Evolutionary conservation across 371 early-diverging fungal species (phyloP), one percentile per base, ranked within the genome.

Genomic region (Mucor circinelloides): DNA sequence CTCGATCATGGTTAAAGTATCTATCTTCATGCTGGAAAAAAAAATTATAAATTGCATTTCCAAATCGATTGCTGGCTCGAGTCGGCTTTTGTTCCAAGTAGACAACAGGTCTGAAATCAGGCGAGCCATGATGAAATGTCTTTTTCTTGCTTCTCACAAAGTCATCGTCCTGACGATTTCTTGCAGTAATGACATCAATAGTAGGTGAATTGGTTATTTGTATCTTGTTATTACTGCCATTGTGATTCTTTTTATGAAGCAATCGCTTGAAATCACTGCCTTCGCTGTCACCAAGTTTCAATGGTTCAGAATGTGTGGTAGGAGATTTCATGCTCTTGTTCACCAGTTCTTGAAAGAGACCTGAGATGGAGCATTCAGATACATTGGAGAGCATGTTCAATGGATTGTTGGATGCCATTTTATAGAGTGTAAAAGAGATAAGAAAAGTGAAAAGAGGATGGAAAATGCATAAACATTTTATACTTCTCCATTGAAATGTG

Each of bases 1-100:
- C 63, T 61, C 79, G 72, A 63, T 76, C 75, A 57, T 63, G 23
- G 21, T 79, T 79, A 50, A 79, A 79, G 66, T 79, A 79, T 56
- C 70, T 56, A 32, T 79, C 79, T 67, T 79, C 75, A 40, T 71
- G 74, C 17, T 70, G 64, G 38, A 71, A 70, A 30, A 74, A 59
- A 8, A 67, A 56, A 38, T 70, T 67, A 36, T 75, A 75, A 19
- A 78, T 12, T 38, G 68, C 50, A n/a, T 61, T 58, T 3, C 68
- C 65, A 30, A 78, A 57, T 21, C 59, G 48, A 63, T 55, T 23
- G 58, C 31, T 56, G 6, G n/a, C 19, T 19, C 36, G 31, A n/a
- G 63, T 27, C 31, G 65, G 54, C 31, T 58, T 34, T 27, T 38
- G 30, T 36, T 60, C 36, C 34, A 63, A 40, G 28, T 67, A 63